Conservation (phyloP, 352 stramenopile genomes). For the Globisporangium camurandrum region DNA sequence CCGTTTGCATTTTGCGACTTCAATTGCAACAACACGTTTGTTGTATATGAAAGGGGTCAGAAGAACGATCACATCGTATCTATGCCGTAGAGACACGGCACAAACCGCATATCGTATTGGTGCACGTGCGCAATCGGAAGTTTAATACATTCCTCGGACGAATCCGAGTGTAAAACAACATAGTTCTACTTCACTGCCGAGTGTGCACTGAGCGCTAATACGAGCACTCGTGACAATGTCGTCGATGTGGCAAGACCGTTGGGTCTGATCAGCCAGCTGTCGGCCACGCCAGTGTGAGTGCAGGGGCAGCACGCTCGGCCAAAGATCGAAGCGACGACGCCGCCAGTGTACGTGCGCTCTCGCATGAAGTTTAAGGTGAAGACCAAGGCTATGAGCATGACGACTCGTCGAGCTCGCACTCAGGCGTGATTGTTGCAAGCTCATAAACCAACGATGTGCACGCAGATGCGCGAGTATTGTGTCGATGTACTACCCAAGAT, state of each 20-base stretch:
- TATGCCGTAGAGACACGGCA: slow-evolving; percentile 1
- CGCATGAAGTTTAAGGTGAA: too few species aligned
- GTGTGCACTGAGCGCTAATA: too few species aligned
- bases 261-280: not conserved
- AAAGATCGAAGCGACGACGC: not conserved
- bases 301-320: not conserved
- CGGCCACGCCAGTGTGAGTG: not conserved
- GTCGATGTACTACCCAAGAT: not conserved
- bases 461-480: not conserved
- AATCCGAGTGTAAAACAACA: not conserved
- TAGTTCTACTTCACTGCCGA: not conserved
- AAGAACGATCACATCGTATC: slow-evolving; percentile 2
- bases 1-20: slow-evolving; percentile 4
- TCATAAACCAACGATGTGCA: too few species aligned
- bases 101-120: slow-evolving; percentile 3
- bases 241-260: not conserved
- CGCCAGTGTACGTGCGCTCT: too few species aligned
- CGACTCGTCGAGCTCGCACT: too few species aligned
- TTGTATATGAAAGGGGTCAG: slow-evolving; percentile 1
- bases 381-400: too few species aligned
- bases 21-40: slow-evolving; percentile 3
- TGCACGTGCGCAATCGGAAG: slow-evolving; percentile 1
- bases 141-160: not conserved
- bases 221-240: too few species aligned
- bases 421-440: too few species aligned